Percentiles rank a stretch among this genome's conserved stretches.
Evolutionary conservation across 495 filamentous ascomycete species (phyloP).

Genomic region (Endocarpon pusillum): DNA sequence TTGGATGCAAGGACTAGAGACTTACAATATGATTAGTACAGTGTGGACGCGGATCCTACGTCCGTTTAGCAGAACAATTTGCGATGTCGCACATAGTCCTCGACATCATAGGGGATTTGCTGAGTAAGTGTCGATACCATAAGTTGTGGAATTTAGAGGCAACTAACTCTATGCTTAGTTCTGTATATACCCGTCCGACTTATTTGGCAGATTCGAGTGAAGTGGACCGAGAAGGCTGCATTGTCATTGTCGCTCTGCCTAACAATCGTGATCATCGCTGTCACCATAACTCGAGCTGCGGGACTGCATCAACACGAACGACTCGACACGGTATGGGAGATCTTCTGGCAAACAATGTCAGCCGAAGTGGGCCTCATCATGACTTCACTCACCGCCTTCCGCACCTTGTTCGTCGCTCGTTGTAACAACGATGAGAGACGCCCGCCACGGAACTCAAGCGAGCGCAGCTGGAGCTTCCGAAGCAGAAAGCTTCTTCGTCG

Average conservation of each 20-base stretch:
- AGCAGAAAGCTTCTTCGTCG: background rate
- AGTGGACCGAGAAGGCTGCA: conserved; percentile 8
- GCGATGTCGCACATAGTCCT: conserved; percentile 5
- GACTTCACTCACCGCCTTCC: conserved; percentile 9
- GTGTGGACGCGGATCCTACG: background rate
- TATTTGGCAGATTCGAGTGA: conserved; percentile 8
- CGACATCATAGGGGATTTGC: conserved; percentile 8
- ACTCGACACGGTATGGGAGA: conserved; percentile 8
- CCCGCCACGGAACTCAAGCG: background rate
- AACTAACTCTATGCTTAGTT: conserved; percentile 3
- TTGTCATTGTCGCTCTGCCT: conserved; percentile 10
- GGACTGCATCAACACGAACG: conserved; percentile 2
- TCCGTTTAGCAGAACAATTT: no score
- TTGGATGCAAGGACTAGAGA: background rate
- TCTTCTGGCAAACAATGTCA: conserved; percentile 9
- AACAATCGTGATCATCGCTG: conserved; percentile 6
- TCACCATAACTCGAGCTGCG: conserved; percentile 5
- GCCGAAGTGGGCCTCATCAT: conserved; percentile 9
- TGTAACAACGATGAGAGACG: background rate
- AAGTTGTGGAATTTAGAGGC: no score
- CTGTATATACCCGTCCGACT: conserved; percentile 9
- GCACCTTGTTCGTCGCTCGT: conserved; percentile 8
- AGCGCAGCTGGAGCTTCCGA: background rate
- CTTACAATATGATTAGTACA: background rate
- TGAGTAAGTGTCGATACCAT: conserved; percentile 7